These are phyloP conservation scores for Pilaira anomala DNA, from an alignment of 192 early-diverging fungal genomes.

Conservation along the genomic window DNA sequence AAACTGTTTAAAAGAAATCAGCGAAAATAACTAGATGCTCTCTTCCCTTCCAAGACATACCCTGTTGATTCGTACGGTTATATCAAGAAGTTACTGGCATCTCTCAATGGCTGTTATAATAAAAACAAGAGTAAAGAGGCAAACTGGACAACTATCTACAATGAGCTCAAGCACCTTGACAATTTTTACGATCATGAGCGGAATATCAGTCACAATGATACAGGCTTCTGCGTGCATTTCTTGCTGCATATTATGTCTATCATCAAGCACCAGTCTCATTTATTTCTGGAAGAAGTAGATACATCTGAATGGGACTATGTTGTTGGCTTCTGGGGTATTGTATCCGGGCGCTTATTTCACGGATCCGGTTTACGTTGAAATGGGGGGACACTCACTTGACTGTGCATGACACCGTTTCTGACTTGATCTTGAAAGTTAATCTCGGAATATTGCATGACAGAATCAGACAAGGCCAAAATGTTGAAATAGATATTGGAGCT, in stretches of 20 bases:
- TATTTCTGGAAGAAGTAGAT: conserved; percentile 8
- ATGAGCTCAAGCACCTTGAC: conserved; percentile 1
- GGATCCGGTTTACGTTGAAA: conserved; percentile 11
- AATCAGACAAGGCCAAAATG: conserved; percentile 3
- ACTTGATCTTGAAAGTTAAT: neutral
- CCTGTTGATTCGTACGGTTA: conserved; percentile 8
- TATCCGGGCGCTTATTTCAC: neutral
- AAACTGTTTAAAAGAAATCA: conserved; percentile 7
- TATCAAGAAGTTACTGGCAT: neutral
- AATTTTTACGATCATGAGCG: conserved; percentile 10
- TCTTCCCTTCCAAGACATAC: conserved; percentile 11
- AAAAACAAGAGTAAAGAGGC: conserved; percentile 1
- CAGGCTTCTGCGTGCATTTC: conserved; percentile 8
- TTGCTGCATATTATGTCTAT: conserved; percentile 10
- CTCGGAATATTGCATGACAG: conserved; percentile 7
- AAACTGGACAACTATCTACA: conserved; percentile 9
- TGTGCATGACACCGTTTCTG: conserved; percentile 5
- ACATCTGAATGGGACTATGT: conserved; percentile 6
- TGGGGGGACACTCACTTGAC: conserved; percentile 6
- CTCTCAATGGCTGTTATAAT: neutral
- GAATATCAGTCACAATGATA: neutral
- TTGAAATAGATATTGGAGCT: neutral
- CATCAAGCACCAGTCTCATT: conserved; percentile 3
- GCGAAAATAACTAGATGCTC: neutral
- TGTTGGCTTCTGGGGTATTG: conserved; percentile 11